phyloP scores from a whole-genome alignment of 1,284 basidiomycete species.

The Microbotryum violaceum region DNA sequence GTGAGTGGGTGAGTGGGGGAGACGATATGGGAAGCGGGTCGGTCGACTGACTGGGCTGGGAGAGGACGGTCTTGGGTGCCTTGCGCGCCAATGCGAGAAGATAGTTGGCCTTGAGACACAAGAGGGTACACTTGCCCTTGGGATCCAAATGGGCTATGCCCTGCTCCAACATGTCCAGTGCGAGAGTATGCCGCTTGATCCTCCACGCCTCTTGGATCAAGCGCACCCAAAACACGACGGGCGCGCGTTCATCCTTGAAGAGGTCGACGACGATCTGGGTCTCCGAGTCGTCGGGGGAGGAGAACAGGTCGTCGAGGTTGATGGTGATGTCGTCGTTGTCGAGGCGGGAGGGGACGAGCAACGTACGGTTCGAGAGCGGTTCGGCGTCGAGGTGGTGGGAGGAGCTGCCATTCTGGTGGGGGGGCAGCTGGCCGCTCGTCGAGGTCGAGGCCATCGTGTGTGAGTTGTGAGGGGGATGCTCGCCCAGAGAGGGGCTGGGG shows the following conservation, averaged over 20 bases:
- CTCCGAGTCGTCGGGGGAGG: constrained; percentile 50
- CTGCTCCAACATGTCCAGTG: constrained; percentile 57
- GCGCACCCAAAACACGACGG: constrained; percentile 63
- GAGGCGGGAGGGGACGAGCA: constrained; percentile 15
- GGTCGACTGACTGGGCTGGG: constrained; percentile 59
- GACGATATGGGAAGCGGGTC: background rate
- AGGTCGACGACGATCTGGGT: constrained; percentile 62
- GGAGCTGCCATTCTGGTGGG: background rate
- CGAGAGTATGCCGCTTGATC: constrained; percentile 56
- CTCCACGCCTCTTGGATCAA: constrained; percentile 71
- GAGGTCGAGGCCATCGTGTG: background rate
- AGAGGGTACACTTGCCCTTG: constrained; percentile 49
- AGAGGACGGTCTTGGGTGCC: constrained; percentile 69
- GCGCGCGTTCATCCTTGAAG: constrained; percentile 59
- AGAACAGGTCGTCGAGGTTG: constrained; percentile 59
- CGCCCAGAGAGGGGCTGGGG: no score
- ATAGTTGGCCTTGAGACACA: constrained; percentile 72
- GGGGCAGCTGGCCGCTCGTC: no score
- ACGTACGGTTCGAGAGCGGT: background rate
- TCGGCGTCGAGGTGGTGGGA: background rate
- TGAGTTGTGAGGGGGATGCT: background rate
- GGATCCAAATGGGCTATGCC: constrained; percentile 45
- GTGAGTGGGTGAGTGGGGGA: background rate
- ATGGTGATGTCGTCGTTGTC: constrained; percentile 59
- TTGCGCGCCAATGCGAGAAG: constrained; percentile 65